phyloP scores from a whole-genome alignment of 306 rosid species.

The Prunus campanulata region DNA sequence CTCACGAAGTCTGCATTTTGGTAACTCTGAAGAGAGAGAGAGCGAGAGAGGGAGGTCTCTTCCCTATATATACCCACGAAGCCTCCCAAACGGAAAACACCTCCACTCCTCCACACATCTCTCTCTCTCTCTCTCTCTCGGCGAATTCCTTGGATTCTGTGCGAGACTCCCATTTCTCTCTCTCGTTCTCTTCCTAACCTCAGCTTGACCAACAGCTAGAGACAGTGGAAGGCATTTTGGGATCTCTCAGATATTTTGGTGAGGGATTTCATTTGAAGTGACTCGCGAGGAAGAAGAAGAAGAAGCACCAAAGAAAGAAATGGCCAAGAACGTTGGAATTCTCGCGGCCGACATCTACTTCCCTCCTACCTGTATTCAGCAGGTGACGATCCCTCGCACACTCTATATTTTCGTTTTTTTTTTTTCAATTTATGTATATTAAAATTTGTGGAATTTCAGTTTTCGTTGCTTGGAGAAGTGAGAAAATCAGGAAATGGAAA shows the following conservation, averaged over 20 bases:
- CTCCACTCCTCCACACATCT: slow-evolving; percentile 5
- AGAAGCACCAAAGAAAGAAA: slow-evolving; percentile 19
- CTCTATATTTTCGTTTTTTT: not conserved
- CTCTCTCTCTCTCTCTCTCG: not conserved
- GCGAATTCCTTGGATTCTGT: not conserved
- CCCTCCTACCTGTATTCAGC: slow-evolving; percentile 79
- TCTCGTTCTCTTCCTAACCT: not conserved
- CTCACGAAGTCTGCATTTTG: slow-evolving; percentile 17
- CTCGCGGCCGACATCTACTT: slow-evolving; percentile 94
- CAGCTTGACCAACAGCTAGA: not conserved
- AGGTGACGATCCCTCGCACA: slow-evolving; percentile 48
- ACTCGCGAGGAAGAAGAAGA: not conserved
- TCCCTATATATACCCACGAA: slow-evolving; percentile 11
- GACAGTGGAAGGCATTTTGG: slow-evolving; percentile 1
- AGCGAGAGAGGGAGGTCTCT: not conserved
- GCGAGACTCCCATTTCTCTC: slow-evolving; percentile 3
- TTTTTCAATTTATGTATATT: not conserved
- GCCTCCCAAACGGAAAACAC: slow-evolving; percentile 1
- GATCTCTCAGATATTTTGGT: slow-evolving; percentile 4
- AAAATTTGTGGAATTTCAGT: not conserved
- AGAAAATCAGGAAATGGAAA: not conserved
- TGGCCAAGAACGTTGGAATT: slow-evolving; percentile 90
- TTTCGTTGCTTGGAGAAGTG: not conserved
- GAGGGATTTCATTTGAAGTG: not conserved
- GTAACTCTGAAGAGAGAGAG: not conserved